Evolutionary conservation across 2,329 filamentous ascomycete genomes (phyloP).

Genomic region (Paracoccidioides lutzii): DNA sequence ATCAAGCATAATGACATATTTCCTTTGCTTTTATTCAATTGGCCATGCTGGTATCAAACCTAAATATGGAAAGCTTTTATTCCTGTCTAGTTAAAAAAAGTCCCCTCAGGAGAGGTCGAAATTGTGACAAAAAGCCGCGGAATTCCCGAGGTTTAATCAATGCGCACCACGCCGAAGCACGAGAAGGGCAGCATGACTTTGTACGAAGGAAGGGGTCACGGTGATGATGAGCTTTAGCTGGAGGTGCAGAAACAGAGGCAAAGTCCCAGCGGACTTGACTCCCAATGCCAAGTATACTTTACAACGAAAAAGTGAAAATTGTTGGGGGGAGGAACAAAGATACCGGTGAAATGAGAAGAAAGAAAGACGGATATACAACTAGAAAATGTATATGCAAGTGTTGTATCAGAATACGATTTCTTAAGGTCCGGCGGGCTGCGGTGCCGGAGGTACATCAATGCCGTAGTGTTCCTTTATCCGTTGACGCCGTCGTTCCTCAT

Average conservation of each 20-base stretch:
- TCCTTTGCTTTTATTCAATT: background rate
- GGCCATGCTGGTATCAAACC: background rate
- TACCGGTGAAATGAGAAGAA: constrained; percentile 11
- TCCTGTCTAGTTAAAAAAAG: background rate
- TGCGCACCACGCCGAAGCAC: too few relatives aligned
- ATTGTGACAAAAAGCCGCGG: too few relatives aligned
- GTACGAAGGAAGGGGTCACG: background rate
- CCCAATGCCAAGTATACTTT: constrained; percentile 1
- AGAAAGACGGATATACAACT: background rate
- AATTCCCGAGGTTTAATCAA: too few relatives aligned
- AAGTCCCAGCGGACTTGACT: background rate
- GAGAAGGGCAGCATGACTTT: background rate
- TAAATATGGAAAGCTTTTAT: background rate
- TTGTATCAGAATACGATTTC: constrained; percentile 7
- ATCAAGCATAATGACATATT: too few relatives aligned
- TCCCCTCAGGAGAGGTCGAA: too few relatives aligned
- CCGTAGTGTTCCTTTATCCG: constrained; percentile 79
- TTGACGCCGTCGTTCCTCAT: constrained; percentile 69
- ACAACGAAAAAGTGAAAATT: background rate
- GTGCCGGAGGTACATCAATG: constrained; percentile 60
- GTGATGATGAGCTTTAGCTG: too few relatives aligned
- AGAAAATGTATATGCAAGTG: constrained; percentile 2
- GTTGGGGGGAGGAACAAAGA: constrained; percentile 6
- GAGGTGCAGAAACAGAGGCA: background rate
- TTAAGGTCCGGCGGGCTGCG: constrained; percentile 33